Evolutionary conservation across 495 filamentous ascomycete species (phyloP), one percentile per base, ranked within the genome.

Genomic region (Penicillium atrosanguineum): DNA sequence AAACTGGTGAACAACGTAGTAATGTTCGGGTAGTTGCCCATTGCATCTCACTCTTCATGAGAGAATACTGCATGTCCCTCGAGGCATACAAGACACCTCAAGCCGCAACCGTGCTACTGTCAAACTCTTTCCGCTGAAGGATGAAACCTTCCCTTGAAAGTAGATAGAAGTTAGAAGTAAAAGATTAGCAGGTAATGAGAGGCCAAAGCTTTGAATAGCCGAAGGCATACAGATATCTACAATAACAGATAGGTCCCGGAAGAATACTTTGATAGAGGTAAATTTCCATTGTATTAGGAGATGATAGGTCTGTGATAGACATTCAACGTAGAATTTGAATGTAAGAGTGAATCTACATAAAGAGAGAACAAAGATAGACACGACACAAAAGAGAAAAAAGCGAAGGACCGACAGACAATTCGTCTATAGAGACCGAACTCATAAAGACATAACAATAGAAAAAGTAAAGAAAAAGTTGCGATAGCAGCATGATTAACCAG

Each of bases 231-330:
- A n/a, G n/a, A n/a, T n/a, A n/a, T n/a, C n/a, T n/a, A n/a, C n/a
- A n/a, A n/a, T n/a, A n/a, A 20, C 15, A 40, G n/a, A 40, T 9
- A 19, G 2, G 4, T 40, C 7, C 38, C 4, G 4, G 38, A 11
- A 14, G 16, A 11, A 1, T 18, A 2, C 26, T 21, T 26, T 34
- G 16, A 29, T 34, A 41, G 20, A 28, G 38, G 31, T n/a, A 34
- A 42, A 21, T 43, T 50, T 40, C 48, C 25, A 50, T 41, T 50
- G 34, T 38, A 28, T 25, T 39, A 40, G 16, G 46, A 29, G 9
- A 43, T 50, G 25, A 34, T n/a, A 34, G 20, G 3, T 29, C 5
- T 1, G 4, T 18, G 38, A 40, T 11, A 40, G 38, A 11, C 38
- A 20, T 9, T 15, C n/a, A 40, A 40, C 15, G n/a, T 19, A 25